Conservation (phyloP, 805 yeast genomes). For the Limtongozyma cylindracea region DNA sequence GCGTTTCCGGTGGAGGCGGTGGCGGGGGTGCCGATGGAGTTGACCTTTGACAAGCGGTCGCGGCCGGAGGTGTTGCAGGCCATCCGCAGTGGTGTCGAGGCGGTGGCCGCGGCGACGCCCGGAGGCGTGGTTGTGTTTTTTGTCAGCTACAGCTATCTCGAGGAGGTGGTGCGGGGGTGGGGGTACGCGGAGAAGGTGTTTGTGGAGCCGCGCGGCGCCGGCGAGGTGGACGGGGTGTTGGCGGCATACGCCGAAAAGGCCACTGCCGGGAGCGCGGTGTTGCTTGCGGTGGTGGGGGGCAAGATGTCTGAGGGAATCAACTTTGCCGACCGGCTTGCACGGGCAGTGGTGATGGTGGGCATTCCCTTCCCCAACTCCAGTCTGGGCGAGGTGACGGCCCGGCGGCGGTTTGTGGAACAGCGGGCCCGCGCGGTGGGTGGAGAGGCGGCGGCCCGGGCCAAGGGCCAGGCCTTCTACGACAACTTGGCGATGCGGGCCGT, state of each 20-base stretch:
- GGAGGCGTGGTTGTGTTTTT: slow-evolving; percentile 62
- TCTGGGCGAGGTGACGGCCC: slow-evolving; percentile 63
- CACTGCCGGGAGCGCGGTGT: slow-evolving; percentile 25
- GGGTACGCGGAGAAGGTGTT: slow-evolving; percentile 21
- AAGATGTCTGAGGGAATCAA: slow-evolving; percentile 85
- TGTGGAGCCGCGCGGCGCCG: slow-evolving; percentile 22
- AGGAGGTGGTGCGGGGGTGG: slow-evolving; percentile 28
- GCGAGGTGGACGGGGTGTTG: slow-evolving; percentile 19
- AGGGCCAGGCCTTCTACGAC: slow-evolving; percentile 39
- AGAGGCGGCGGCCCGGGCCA: too few relatives aligned
- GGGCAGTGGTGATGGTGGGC: slow-evolving; percentile 73
- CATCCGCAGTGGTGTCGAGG: slow-evolving; percentile 22
- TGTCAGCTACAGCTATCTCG: slow-evolving; percentile 61
- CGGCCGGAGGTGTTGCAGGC: slow-evolving; percentile 15
- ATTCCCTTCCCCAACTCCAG: slow-evolving; percentile 71
- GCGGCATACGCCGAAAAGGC: slow-evolving; percentile 17
- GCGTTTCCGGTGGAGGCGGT: slow-evolving; percentile 23
- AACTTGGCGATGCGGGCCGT: slow-evolving; percentile 78
- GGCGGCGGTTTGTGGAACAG: slow-evolving; percentile 33
- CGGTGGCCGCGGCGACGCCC: slow-evolving; percentile 23
- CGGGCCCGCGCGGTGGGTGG: slow-evolving; percentile 22
- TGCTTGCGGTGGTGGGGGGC: slow-evolving; percentile 82
- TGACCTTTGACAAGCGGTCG: slow-evolving; percentile 43
- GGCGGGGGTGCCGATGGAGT: slow-evolving; percentile 17
- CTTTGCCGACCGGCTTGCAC: slow-evolving; percentile 66